phyloP scores from a whole-genome alignment of 164 flowering plant genomes.

The Buxus sempervirens region DNA sequence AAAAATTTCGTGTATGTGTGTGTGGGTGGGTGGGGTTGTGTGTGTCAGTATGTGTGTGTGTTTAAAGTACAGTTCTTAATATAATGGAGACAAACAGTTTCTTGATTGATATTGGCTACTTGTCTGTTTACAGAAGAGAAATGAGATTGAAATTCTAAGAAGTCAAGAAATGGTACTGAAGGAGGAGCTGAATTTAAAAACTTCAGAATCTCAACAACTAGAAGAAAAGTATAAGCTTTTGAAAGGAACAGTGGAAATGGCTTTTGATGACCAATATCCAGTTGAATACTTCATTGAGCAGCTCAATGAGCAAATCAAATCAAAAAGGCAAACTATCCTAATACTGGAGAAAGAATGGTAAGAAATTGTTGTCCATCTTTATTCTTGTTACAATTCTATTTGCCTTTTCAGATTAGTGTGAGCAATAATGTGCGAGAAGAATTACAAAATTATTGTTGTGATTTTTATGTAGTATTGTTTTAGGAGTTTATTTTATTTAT shows the following conservation, averaged over 20 bases:
- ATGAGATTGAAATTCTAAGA: slow-evolving; percentile 15
- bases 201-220: slow-evolving; percentile 29
- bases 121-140: slow-evolving; percentile 25
- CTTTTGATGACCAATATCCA: slow-evolving; percentile 44
- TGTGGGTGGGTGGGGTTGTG: no score
- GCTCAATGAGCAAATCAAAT: slow-evolving; percentile 36
- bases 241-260: slow-evolving; percentile 49
- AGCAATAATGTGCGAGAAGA: not conserved
- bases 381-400: not conserved
- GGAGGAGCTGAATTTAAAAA: slow-evolving; percentile 25
- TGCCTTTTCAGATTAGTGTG: not conserved
- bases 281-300: slow-evolving; percentile 37
- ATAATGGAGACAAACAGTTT: not conserved
- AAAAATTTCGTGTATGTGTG: no score
- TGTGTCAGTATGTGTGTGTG: no score
- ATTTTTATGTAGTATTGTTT: not conserved
- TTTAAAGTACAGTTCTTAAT: no score
- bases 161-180: slow-evolving; percentile 28
- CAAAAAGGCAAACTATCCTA: slow-evolving; percentile 30
- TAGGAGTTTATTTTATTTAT: no score
- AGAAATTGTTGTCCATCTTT: slow-evolving; percentile 6
- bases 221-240: slow-evolving; percentile 41
- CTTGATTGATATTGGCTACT: slow-evolving; percentile 3
- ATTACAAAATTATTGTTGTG: not conserved
- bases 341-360: slow-evolving; percentile 51